Conservation (phyloP, 371 early-diverging fungal species). For the Rhizomucor pusillus region DNA sequence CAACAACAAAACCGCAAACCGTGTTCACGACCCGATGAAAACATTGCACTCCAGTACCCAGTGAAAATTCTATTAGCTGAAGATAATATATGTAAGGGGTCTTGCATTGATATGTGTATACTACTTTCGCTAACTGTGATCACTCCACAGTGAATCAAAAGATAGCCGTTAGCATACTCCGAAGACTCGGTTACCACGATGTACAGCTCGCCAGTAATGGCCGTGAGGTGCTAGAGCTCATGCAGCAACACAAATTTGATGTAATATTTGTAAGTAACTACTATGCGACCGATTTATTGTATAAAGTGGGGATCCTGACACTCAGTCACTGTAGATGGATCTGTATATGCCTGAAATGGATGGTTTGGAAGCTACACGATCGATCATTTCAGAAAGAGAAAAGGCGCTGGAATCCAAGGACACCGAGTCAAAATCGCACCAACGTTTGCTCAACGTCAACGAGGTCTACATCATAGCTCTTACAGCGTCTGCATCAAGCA, state of each 20-base stretch:
- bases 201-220: slow-evolving; percentile 57
- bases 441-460: slow-evolving; percentile 24
- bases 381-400: slow-evolving; percentile 36
- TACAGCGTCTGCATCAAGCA: slow-evolving; percentile 57
- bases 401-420: slow-evolving; percentile 4
- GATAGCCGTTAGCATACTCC: slow-evolving; percentile 55
- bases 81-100: slow-evolving; percentile 43
- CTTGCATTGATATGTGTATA: neutral
- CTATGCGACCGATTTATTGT: neutral
- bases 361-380: slow-evolving; percentile 45
- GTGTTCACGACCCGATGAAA: slow-evolving; percentile 23
- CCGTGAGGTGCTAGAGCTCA: slow-evolving; percentile 45
- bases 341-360: slow-evolving; percentile 56
- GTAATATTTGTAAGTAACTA: slow-evolving; percentile 41
- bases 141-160: slow-evolving; percentile 50
- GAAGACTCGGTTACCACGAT: slow-evolving; percentile 52
- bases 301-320: too few relatives aligned
- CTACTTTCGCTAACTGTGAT: neutral
- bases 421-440: neutral
- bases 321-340: slow-evolving; percentile 50
- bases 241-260: slow-evolving; percentile 42
- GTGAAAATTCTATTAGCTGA: slow-evolving; percentile 46
- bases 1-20: neutral
- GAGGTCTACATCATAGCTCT: slow-evolving; percentile 61
- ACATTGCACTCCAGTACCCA: slow-evolving; percentile 34